Conservation (phyloP, 2,329 filamentous ascomycete species). For the Claviceps digitariae region DNA sequence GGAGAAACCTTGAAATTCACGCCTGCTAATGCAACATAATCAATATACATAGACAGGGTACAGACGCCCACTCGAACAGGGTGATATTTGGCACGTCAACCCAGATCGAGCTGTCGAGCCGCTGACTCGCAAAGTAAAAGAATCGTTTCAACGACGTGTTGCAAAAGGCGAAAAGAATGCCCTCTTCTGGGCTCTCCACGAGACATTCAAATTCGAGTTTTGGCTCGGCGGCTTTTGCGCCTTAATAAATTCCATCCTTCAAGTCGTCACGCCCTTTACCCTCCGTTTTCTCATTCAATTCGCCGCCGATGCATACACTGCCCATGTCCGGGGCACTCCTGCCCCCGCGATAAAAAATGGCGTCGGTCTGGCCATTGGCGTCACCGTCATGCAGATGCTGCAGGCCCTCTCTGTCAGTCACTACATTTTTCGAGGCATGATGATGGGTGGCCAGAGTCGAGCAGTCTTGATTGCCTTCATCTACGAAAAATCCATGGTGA, state of each 20-base stretch:
- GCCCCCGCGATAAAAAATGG: slow-evolving; percentile 60
- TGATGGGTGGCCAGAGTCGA: slow-evolving; percentile 72
- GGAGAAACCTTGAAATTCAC: background rate
- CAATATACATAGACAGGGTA: slow-evolving; percentile 53
- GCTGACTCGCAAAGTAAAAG: slow-evolving; percentile 52
- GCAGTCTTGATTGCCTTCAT: slow-evolving; percentile 74
- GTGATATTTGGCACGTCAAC: slow-evolving; percentile 84
- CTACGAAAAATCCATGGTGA: slow-evolving; percentile 82
- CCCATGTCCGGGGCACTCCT: slow-evolving; percentile 34
- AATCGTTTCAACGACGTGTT: slow-evolving; percentile 55
- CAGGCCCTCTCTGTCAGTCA: slow-evolving; percentile 77
- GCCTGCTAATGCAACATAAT: background rate
- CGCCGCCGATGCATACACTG: slow-evolving; percentile 63
- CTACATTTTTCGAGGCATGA: slow-evolving; percentile 86
- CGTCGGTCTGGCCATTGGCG: slow-evolving; percentile 70
- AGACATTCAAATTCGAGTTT: slow-evolving; percentile 77
- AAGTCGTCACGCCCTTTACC: slow-evolving; percentile 74
- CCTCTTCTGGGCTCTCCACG: slow-evolving; percentile 67
- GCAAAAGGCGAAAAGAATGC: slow-evolving; percentile 58
- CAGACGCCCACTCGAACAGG: slow-evolving; percentile 64
- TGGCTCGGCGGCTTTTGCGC: slow-evolving; percentile 70
- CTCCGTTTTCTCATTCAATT: slow-evolving; percentile 80
- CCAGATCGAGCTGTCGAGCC: slow-evolving; percentile 60
- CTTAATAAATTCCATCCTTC: slow-evolving; percentile 56
- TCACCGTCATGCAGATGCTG: slow-evolving; percentile 71